Evolutionary conservation across 441 rosid genomes (phyloP).

Genomic region (Brassica balearica): DNA sequence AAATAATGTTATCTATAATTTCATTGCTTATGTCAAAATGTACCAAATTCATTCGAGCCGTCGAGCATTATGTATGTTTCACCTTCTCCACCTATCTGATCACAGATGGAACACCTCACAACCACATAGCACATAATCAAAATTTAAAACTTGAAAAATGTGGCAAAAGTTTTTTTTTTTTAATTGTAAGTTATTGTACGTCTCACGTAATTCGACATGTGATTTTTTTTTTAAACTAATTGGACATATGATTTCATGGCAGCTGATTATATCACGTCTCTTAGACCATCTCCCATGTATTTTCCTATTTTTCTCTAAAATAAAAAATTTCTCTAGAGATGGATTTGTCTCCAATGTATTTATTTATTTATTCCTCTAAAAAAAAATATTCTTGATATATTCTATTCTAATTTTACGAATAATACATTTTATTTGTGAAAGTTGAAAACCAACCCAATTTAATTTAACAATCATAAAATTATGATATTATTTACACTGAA

Average conservation of each 20-base stretch:
- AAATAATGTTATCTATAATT: not conserved
- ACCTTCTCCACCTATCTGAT: slow-evolving; percentile 41
- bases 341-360: no score
- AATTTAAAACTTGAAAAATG: not conserved
- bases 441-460: no score
- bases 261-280: slow-evolving; percentile 38
- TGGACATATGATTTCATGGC: slow-evolving; percentile 17
- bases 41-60: slow-evolving; percentile 21
- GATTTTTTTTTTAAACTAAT: slow-evolving; percentile 3
- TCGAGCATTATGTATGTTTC: slow-evolving; percentile 34
- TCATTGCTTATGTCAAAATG: slow-evolving; percentile 15
- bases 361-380: no score
- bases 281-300: not conserved
- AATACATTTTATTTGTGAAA: no score
- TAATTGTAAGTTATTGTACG: slow-evolving; percentile 24
- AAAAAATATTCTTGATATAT: no score
- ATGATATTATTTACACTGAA: no score
- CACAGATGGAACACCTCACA: slow-evolving; percentile 34
- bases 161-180: not conserved
- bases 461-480: no score
- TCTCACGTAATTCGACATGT: slow-evolving; percentile 33
- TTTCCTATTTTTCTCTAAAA: no score
- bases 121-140: slow-evolving; percentile 17
- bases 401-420: no score
- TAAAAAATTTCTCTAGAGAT: no score